These are phyloP conservation scores for Nissolia schottii DNA, from an alignment of 306 rosid species.

Conservation along the genomic window DNA sequence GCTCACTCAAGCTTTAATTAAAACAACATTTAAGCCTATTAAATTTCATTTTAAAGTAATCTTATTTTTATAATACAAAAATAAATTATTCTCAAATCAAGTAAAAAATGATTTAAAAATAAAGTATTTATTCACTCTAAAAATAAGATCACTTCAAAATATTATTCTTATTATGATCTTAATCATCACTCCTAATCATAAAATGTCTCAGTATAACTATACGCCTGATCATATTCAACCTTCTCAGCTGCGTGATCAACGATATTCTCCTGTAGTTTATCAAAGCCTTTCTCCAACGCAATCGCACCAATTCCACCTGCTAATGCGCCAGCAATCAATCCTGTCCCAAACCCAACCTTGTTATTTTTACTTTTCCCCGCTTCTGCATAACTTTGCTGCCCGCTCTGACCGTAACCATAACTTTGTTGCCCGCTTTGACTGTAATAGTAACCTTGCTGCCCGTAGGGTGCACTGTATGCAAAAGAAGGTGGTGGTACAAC, in stretches of 20 bases:
- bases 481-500: not conserved
- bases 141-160: not conserved
- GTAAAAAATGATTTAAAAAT: too few relatives aligned
- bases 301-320: conserved; percentile 58
- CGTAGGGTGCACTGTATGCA: conserved; percentile 18
- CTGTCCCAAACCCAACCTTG: conserved; percentile 65
- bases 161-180: too few relatives aligned
- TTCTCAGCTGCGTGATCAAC: conserved; percentile 47
- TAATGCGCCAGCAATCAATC: conserved; percentile 69
- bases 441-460: conserved; percentile 21
- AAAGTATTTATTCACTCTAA: not conserved
- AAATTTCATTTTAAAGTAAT: too few relatives aligned
- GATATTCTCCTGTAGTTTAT: conserved; percentile 47
- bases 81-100: too few relatives aligned
- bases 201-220: too few relatives aligned
- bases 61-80: too few relatives aligned
- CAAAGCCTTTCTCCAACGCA: conserved; percentile 47
- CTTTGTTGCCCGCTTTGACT: not conserved
- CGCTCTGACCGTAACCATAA: conserved; percentile 10
- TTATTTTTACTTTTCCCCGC: conserved; percentile 44
- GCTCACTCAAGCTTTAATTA: too few relatives aligned
- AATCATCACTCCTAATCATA: too few relatives aligned
- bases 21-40: too few relatives aligned
- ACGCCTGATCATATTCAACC: conserved; percentile 21
- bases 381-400: not conserved